Evolutionary conservation across 768 basidiomycete species (phyloP), one percentile per base, ranked within the genome.

Genomic region (Antrodiella citrinella): DNA sequence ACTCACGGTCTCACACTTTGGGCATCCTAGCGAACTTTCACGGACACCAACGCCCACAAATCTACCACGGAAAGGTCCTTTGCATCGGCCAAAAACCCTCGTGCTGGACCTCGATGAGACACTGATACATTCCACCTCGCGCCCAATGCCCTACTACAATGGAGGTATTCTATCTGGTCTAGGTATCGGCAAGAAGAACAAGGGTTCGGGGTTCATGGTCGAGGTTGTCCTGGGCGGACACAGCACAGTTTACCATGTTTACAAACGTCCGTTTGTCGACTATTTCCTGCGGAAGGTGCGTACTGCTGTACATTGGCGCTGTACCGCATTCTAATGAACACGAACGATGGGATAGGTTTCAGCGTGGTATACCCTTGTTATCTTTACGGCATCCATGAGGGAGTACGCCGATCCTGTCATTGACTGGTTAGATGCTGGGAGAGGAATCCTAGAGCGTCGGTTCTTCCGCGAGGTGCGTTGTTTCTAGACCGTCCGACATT

Each of bases 371-470:
- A 98, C 94, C 1, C 79, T 99, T 52, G 93, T 99, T 48, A 92
- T 99, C 55, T 99, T 95, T 69, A 99, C 96, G 25, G 96, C 96
- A 4, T 97, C 95, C 7, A 91, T 99, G 90, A 88, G 93, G 62
- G 96, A 99, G 68, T 99, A 99, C 65, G 96, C 96, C 54, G 96
- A 99, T 72, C 96, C 96, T 0, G 94, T 99, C 23, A 99, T 99
- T 57, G 96, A 99, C 69, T 99, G 96, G 96, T 72, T 99, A 48
- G 96, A 99, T 63, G 91, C 86, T 49, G 91, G 93, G 3, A 80
- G 91, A 42, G 94, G 93, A 15, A 89, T 98, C 51, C 79, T 99
- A 26, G 80, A 76, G 2, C 86, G 88, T 54, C 82, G 93, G 26
- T 74, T 96, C 55, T 99, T 98, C 69, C 82, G 96, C 54, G 92